Evolutionary conservation across 192 early-diverging fungal species (phyloP).

Genomic region (Coemansia sp.): DNA sequence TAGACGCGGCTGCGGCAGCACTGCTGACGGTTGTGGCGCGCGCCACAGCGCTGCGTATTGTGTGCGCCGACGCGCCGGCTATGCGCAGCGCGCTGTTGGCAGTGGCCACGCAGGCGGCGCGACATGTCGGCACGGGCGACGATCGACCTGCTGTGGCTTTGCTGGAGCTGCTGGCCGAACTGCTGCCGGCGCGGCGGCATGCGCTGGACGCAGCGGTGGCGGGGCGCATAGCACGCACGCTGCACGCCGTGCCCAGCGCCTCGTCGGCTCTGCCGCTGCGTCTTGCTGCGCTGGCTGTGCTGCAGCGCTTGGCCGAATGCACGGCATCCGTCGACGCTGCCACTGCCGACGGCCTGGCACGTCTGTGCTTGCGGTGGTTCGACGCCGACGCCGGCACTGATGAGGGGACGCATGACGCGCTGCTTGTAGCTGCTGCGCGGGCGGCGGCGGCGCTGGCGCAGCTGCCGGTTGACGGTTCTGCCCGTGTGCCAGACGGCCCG

Average conservation of each 20-base stretch:
- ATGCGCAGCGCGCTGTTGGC: constrained; percentile 32
- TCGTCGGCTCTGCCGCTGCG: neutral
- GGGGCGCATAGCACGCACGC: no score
- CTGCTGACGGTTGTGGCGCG: constrained; percentile 10
- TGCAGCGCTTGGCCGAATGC: constrained; percentile 18
- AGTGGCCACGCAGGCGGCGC: neutral
- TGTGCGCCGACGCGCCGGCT: constrained; percentile 24
- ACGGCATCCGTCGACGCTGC: constrained; percentile 7
- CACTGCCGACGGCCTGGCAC: constrained; percentile 11
- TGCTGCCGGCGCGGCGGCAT: constrained; percentile 14
- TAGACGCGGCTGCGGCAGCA: neutral
- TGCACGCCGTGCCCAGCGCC: no score
- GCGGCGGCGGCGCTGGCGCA: constrained; percentile 9
- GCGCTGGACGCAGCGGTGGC: constrained; percentile 1
- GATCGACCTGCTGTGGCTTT: neutral
- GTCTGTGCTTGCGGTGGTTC: constrained; percentile 22
- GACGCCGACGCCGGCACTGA: neutral
- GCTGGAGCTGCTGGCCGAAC: constrained; percentile 39
- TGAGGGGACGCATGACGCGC: neutral
- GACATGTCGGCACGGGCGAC: neutral
- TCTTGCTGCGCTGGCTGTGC: constrained; percentile 10
- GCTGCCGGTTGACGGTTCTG: neutral
- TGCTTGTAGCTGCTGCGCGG: constrained; percentile 11
- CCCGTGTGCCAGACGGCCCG: no score
- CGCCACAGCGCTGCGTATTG: constrained; percentile 14